Base-by-base conservation (phyloP, 2,329 filamentous ascomycete genomes). In the Hymenoscyphus occultus region DNA sequence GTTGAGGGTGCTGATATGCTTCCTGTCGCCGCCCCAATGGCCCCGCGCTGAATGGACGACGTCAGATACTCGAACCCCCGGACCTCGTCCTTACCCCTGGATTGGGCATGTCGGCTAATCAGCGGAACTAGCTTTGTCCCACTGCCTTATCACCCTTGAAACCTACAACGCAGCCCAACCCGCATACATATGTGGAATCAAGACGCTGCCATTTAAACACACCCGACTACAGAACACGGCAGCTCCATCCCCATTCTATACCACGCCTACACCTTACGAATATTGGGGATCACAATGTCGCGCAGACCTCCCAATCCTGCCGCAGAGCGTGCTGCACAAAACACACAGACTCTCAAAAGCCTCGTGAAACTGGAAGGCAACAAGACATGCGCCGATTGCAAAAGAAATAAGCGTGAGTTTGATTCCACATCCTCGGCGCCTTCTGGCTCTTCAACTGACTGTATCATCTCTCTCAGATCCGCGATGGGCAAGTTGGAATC, bases 401-500 rank as follows among this genome's bases (percentile, higher is more conserved):
- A 99, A 84, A 89, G 90, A 78, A 99, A 98, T 83, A 99, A 98
- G 79, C 95, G 93, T 96, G 79, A 71, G 89, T 81, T 60, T 22
- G 5, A 40, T 10, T 64, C 13, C 32, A 51, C n/a, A 40, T 40
- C 61, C 13, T 4, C 9, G 5, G 63, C 31, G 40, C 22, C 14
- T 48, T 51, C 39, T 51, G 19, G 10, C 3, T 39, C 16, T 13
- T 2, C 42, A 28, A 22, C n/a, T 56, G 19, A 40, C 57, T n/a
- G 19, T 22, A 61, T 51, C 1, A 39, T 42, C 56, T 32, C 59
- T 64, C n/a, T 51, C 76, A 96, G 92, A 97, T 81, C 95, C 95
- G 67, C 87, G 95, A 90, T 99, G 95, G 95, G 95, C 95, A 39
- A 97, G 93, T 76, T 99, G 95, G 95, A 99, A 99, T 77, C 81